These are phyloP conservation scores for Cladophialophora chaetospira DNA, from an alignment of 2,329 filamentous ascomycete genomes.

Conservation along the genomic window DNA sequence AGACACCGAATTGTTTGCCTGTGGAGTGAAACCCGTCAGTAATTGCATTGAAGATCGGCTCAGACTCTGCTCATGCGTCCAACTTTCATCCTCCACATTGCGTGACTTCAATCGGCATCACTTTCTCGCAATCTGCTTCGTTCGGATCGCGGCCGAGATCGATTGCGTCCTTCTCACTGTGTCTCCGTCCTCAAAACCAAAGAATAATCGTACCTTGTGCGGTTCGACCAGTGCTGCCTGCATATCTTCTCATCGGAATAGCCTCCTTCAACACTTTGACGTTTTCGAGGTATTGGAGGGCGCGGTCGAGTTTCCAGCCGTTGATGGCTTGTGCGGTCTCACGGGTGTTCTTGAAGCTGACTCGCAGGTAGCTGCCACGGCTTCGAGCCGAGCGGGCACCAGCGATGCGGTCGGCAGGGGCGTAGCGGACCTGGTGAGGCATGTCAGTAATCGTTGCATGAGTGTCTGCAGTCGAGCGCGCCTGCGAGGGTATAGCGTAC, in stretches of 20 bases:
- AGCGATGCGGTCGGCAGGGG: conserved; percentile 76
- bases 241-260: conserved; percentile 96
- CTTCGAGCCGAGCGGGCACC: conserved; percentile 93
- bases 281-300: conserved; percentile 96
- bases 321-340: conserved; percentile 99
- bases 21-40: conserved; percentile 30
- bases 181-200: no score
- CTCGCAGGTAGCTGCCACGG: conserved; percentile 97
- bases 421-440: conserved; percentile 80
- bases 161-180: no score
- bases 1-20: conserved; percentile 99
- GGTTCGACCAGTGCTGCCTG: conserved; percentile 90
- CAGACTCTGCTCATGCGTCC: not conserved
- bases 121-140: no score
- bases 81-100: not conserved
- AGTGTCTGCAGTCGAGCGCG: not conserved
- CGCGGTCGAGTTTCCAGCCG: conserved; percentile 96
- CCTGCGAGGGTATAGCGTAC: conserved; percentile 13
- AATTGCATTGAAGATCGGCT: not conserved
- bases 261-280: conserved; percentile 96
- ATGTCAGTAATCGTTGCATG: conserved; percentile 20
- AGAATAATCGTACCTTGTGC: conserved; percentile 79
- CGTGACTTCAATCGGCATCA: not conserved
- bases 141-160: no score
- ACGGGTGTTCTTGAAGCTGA: conserved; percentile 99